Evolutionary conservation across 371 early-diverging fungal species (phyloP).

Genomic region (Mucor piriformis): DNA sequence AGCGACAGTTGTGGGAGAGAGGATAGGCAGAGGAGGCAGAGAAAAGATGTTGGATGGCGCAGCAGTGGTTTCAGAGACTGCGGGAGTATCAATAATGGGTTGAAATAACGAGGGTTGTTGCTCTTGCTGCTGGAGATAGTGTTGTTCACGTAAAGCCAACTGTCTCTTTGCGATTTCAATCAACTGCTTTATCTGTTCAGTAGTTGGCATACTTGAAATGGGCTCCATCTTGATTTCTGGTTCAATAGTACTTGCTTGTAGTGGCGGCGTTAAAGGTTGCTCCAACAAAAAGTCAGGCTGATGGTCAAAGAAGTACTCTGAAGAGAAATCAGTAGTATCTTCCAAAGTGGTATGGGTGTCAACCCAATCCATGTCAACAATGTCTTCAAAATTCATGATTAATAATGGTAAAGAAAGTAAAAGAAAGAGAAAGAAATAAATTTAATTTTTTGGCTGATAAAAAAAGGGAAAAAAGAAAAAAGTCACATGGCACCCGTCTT

Average conservation of each 20-base stretch:
- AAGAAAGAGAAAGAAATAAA: conserved; percentile 1
- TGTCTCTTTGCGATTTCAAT: conserved; percentile 51
- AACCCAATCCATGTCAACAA: conserved; percentile 54
- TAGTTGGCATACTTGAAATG: conserved; percentile 29
- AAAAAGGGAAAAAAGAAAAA: neutral
- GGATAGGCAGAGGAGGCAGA: conserved; percentile 13
- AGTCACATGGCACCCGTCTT: neutral
- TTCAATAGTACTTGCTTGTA: neutral
- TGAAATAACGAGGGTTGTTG: conserved; percentile 11
- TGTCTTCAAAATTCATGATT: conserved; percentile 52
- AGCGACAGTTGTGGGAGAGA: conserved; percentile 2
- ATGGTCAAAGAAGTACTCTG: conserved; percentile 16
- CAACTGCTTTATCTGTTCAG: conserved; percentile 48
- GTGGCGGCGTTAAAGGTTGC: conserved; percentile 16
- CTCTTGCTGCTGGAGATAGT: conserved; percentile 14
- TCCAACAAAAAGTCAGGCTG: conserved; percentile 23
- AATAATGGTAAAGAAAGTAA: neutral
- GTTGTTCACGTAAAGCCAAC: conserved; percentile 33
- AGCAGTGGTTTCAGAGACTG: conserved; percentile 17
- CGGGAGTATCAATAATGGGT: neutral
- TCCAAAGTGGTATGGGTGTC: conserved; percentile 28
- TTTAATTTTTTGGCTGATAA: neutral
- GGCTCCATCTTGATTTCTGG: conserved; percentile 11
- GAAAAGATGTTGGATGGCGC: conserved; percentile 27
- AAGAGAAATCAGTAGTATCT: conserved; percentile 5